Base-by-base conservation (phyloP, 2,329 filamentous ascomycete species). In the Ambrosiella cleistominuta region DNA sequence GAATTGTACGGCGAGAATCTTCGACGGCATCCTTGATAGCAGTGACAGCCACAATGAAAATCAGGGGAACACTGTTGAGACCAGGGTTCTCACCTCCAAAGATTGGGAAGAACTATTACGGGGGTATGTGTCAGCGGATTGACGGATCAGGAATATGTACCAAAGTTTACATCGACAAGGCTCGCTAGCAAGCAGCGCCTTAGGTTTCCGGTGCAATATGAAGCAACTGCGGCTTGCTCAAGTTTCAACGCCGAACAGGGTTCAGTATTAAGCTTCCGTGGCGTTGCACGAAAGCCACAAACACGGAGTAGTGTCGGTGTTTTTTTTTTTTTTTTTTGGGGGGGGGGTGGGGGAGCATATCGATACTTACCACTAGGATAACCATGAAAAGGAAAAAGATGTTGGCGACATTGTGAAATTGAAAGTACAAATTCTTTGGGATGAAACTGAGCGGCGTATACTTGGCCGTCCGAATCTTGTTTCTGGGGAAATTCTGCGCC, bases 361-460 rank as follows among this genome's bases (percentile, higher is more conserved):
- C 19, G 42, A 50, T 54, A 68, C 90, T 77, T 83, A 97, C 93
- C 66, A 85, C 83, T 61, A 98, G 79, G 67, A 98, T 95, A 68
- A 96, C 90, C 65, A 91, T 79, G 72, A 97, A 96, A 64, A 97
- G 76, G 78, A 98, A 98, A 73, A 97, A 98, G 57, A 97, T 85
- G 70, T 98, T 98, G 67, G 93, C 93, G 66, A 98, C 85, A 67
- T 97, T 97, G 72, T 98, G 91, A 68, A 98, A 97, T 70, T 98
- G 94, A 63, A 95, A 88, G 82, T 85, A 98, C 66, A 98, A 68
- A 71, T 98, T 97, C 74, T 97, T 97, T 12, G 93, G 93, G 36
- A 98, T 70, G 71, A 98, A 98, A 61, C 87, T 95, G 62, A 98
- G 71, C 7, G 94, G 85, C 7, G 93, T 98, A 70, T 98, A 98